phyloP scores from a whole-genome alignment of 495 filamentous ascomycete genomes.

The Neurospora tetraspora region DNA sequence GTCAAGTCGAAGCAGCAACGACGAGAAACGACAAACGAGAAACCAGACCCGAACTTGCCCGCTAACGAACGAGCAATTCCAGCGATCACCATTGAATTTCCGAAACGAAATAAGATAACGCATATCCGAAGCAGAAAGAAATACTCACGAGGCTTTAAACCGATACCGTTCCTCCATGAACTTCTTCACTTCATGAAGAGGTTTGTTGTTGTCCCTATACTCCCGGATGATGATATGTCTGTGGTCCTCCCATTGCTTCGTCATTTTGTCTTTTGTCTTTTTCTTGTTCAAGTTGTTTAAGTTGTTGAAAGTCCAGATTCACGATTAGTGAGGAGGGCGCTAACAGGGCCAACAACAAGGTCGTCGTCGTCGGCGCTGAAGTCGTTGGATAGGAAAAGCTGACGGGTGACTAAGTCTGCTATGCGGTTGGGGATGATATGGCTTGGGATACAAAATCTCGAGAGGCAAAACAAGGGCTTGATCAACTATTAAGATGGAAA shows the following conservation, averaged over 20 bases:
- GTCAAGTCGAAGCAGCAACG: neutral
- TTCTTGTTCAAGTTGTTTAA: neutral
- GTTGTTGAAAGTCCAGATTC: neutral
- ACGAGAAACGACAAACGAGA: neutral
- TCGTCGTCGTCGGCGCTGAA: neutral
- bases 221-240: slow-evolving; percentile 25
- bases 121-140: neutral
- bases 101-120: neutral
- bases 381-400: neutral
- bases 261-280: slow-evolving; percentile 19
- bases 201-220: slow-evolving; percentile 31
- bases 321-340: neutral
- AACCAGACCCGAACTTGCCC: neutral
- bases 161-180: slow-evolving; percentile 32
- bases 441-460: neutral
- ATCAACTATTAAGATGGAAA: neutral
- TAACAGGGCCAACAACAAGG: neutral
- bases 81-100: neutral
- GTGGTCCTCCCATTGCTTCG: slow-evolving; percentile 33
- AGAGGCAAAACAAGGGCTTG: neutral
- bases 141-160: slow-evolving; percentile 37
- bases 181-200: slow-evolving; percentile 30
- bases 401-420: neutral
- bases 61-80: neutral
- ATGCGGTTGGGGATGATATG: neutral